Base-by-base conservation (phyloP, 108 stramenopile species). In the Skeletonema potamos region DNA sequence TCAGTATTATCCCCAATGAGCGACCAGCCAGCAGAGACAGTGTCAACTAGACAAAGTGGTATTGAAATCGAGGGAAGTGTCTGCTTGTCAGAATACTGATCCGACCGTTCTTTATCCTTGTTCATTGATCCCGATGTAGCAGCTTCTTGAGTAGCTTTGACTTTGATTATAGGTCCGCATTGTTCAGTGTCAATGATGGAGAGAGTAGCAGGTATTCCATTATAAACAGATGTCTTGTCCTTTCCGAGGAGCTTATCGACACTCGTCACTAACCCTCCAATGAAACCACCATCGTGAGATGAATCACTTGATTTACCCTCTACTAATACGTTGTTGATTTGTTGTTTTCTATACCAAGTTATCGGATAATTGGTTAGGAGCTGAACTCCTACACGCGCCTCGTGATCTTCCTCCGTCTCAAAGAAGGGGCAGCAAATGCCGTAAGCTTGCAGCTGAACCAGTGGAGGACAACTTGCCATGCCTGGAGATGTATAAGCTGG, bases 341-440 rank as follows among this genome's bases (percentile, higher is more conserved):
- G 22, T 56, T 63, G 64, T 32, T 70, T 62, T 27, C 76, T 44
- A 57, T 77, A 77, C 76, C 76, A 77, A 10, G 46, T 59, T 20
- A 77, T 77, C 57, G 76, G 76, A 59, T 70, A 70, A 46, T 57
- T 44, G 32, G 64, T 34, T 17, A 77, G 34, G 17, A 48, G 29
- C 10, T 63, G 46, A 41, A 28, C 33, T 18, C 69, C 30, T 0
- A 26, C 51, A 4, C 76, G 63, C 1, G 76, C 76, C 1, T 65
- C 56, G 22, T 29, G 64, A 27, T 77, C 76, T 28, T 58, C 61
- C 28, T 70, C 64, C 4, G 69, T 30, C 64, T 77, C 76, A 44
- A 77, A 24, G 48, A 77, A 60, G 30, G 69, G 69, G 27, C 76
- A 77, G 64, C 76, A 77, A 13, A 77, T 20, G 2, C 76, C 76